Evolutionary conservation across 176 grass and related monocot species (phyloP).

Genomic region (Typha latifolia): DNA sequence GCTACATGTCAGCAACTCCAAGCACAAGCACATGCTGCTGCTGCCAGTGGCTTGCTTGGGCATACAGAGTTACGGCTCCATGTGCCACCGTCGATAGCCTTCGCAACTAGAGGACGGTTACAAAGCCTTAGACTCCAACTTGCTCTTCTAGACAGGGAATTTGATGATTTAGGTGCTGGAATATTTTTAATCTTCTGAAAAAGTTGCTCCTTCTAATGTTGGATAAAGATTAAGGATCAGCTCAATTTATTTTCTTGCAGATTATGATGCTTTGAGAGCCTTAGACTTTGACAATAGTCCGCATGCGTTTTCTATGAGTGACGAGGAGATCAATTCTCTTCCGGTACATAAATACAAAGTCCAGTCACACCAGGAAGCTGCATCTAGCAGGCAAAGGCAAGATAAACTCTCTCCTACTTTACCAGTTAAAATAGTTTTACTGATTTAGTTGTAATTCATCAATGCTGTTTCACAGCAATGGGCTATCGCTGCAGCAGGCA

Average conservation of each 20-base stretch:
- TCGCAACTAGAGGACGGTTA: slow-evolving; percentile 64
- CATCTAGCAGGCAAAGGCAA: slow-evolving; percentile 45
- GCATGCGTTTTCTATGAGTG: slow-evolving; percentile 74
- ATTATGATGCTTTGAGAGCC: slow-evolving; percentile 88
- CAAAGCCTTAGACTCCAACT: slow-evolving; percentile 91
- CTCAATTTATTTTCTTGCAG: slow-evolving; percentile 30
- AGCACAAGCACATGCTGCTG: slow-evolving; percentile 56
- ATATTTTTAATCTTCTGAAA: not conserved
- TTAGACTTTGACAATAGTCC: slow-evolving; percentile 77
- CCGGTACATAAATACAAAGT: slow-evolving; percentile 87
- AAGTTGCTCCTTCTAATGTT: no score
- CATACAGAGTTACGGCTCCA: slow-evolving; percentile 76
- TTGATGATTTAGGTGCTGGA: slow-evolving; percentile 83
- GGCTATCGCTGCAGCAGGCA: slow-evolving; percentile 23
- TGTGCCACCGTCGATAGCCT: slow-evolving; percentile 63
- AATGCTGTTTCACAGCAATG: slow-evolving; percentile 39
- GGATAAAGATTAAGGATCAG: no score
- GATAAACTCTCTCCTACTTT: slow-evolving; percentile 14
- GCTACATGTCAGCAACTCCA: slow-evolving; percentile 90
- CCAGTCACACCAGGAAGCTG: slow-evolving; percentile 24
- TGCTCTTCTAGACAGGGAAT: slow-evolving; percentile 84
- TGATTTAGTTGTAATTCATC: not conserved
- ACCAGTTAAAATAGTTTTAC: not conserved
- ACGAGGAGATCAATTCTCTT: slow-evolving; percentile 96
- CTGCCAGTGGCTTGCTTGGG: slow-evolving; percentile 55